Conservation (phyloP, 2,329 filamentous ascomycete genomes). For the Pestalotiopsis sp. region DNA sequence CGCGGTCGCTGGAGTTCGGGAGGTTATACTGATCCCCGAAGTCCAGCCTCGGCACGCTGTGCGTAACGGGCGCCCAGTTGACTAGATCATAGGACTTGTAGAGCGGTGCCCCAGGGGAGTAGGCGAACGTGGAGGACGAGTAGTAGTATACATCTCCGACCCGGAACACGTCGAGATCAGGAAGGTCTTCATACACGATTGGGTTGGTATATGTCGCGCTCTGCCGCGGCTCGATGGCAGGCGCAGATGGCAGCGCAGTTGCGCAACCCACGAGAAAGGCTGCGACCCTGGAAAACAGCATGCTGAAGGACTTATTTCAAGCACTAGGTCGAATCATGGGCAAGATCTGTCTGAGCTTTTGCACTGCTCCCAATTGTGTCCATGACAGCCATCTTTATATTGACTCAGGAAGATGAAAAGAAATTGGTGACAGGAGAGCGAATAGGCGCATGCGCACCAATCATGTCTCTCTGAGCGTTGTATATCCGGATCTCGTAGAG, state of each 20-base stretch:
- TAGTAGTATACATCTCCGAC: constrained; percentile 42
- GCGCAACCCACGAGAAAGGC: background rate
- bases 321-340: background rate
- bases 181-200: constrained; percentile 51
- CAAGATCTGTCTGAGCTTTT: background rate
- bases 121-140: constrained; percentile 52
- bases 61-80: constrained; percentile 42
- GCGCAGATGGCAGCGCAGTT: background rate
- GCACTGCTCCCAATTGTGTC: background rate
- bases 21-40: constrained; percentile 22
- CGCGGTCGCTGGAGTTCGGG: constrained; percentile 9
- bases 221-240: background rate
- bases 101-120: constrained; percentile 52
- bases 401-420: background rate
- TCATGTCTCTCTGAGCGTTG: background rate
- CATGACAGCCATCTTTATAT: background rate
- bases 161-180: constrained; percentile 52
- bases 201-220: constrained; percentile 39
- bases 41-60: constrained; percentile 34
- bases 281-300: background rate
- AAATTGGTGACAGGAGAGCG: background rate
- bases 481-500: background rate
- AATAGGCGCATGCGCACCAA: background rate
- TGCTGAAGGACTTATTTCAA: background rate
- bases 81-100: constrained; percentile 51